Base-by-base conservation (phyloP, 306 rosid species). In the Cicer arietinum region DNA sequence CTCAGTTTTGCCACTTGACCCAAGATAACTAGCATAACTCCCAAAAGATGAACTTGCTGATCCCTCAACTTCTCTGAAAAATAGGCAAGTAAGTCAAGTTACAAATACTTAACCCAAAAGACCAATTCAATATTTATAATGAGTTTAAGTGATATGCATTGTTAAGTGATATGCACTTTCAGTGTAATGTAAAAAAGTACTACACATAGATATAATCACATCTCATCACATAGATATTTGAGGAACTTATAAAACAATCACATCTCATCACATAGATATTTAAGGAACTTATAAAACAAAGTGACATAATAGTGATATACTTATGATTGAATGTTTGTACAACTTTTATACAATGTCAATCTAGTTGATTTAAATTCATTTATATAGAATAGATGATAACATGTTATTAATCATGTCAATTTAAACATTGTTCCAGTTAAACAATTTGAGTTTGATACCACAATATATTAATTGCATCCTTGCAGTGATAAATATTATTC, bases 31-130 rank as follows among this genome's bases (percentile, higher is more conserved):
- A 0, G 61, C 78, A 47, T 61, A 63, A 18, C 62, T 75, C 30
- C 79, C 79, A 62, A 75, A 75, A 7, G 79, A 62, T 71, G 84
- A 84, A 58, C 82, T 80, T 51, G 82, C 51, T 43, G 97, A 86
- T 82, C 93, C 87, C 77, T 91, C 91, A 81, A 85, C 80, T 53
- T 91, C 98, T 83, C 98, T 93, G 77, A 10, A 50, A 73, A 68
- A 44, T 7, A 61, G 5, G 3, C 20, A 61, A 47, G 39, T 8
- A 8, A 50, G 25, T 48, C 3, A 1, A 51, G 20, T 14, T 51
- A n/a, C 57, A 51, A 51, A n/a, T 44, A 44, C 48, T 44, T 44
- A 44, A 44, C 12, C 48, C 48, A 44, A 44, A 44, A 44, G 11
- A 3, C 7, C 3, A 58, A 58, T 58, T 25, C 14, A 58, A 22